Evolutionary conservation across 345 rosid species (phyloP).

Genomic region (Chamaenerion angustifolium): DNA sequence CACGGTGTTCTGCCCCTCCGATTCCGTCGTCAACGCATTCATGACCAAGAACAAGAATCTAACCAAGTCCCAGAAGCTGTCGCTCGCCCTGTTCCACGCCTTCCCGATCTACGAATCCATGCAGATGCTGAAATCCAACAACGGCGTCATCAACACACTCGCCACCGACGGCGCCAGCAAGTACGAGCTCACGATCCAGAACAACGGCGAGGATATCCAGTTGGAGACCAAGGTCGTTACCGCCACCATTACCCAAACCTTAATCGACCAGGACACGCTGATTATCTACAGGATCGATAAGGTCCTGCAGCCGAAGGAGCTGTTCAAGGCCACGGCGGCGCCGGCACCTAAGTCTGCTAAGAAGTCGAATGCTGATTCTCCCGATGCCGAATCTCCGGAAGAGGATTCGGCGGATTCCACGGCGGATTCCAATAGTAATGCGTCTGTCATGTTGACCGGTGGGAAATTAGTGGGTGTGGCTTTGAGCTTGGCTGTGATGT

Average conservation of each 20-base stretch:
- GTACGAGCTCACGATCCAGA: conserved; percentile 67
- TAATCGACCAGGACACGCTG: conserved; percentile 70
- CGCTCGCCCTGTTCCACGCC: conserved; percentile 60
- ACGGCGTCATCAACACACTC: conserved; percentile 64
- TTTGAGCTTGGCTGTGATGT: conserved; percentile 19
- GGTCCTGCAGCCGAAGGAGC: conserved; percentile 64
- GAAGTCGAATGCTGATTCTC: conserved; percentile 25
- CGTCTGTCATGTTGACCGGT: conserved; percentile 22
- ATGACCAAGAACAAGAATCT: conserved; percentile 64
- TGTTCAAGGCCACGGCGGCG: conserved; percentile 45
- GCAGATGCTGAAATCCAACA: conserved; percentile 60
- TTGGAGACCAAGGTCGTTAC: conserved; percentile 51
- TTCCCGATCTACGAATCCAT: conserved; percentile 60
- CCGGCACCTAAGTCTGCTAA: conserved; percentile 29
- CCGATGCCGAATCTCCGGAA: conserved; percentile 43
- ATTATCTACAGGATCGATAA: conserved; percentile 56
- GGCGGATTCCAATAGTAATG: conserved; percentile 28
- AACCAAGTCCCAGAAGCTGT: conserved; percentile 45
- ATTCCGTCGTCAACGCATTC: conserved; percentile 40
- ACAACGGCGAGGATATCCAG: conserved; percentile 58
- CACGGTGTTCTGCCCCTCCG: conserved; percentile 82
- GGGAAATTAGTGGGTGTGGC: conserved; percentile 15
- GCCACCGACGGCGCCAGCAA: conserved; percentile 80
- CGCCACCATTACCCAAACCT: conserved; percentile 42
- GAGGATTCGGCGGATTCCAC: conserved; percentile 27